Conservation (phyloP, 768 basidiomycete species). For the Mycena floridula region DNA sequence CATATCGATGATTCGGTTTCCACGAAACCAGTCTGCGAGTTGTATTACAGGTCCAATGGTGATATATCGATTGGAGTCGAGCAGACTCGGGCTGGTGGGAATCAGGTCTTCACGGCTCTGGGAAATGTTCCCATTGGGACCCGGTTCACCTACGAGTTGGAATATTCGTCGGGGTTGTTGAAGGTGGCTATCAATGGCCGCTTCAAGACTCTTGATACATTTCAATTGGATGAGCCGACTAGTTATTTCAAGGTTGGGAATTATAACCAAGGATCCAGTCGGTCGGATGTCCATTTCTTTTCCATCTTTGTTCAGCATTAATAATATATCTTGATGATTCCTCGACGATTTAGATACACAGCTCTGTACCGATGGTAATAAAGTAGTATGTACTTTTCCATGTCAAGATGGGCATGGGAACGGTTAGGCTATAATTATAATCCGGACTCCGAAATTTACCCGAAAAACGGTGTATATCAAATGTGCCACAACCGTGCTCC, state of each 20-base stretch:
- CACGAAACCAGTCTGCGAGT: slow-evolving; percentile 4
- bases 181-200: slow-evolving; percentile 5
- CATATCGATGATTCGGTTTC: slow-evolving; percentile 4
- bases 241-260: slow-evolving; percentile 7
- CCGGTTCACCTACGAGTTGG: slow-evolving; percentile 3
- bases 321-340: background rate
- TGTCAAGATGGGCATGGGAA: no score
- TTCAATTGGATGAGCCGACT: background rate
- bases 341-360: no score
- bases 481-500: no score
- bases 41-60: slow-evolving; percentile 3
- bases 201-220: slow-evolving; percentile 3
- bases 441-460: no score
- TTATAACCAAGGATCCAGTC: slow-evolving; percentile 4
- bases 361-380: no score
- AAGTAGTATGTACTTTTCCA: no score
- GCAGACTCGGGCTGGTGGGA: slow-evolving; percentile 1
- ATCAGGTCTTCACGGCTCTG: slow-evolving; percentile 1
- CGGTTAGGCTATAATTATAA: no score
- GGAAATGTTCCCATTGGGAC: slow-evolving; percentile 3
- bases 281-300: slow-evolving; percentile 5
- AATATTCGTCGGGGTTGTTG: background rate
- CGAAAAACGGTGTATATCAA: no score
- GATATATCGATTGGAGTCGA: slow-evolving; percentile 2
- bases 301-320: slow-evolving; percentile 2